Percentiles rank a stretch among this genome's conserved stretches.
Evolutionary conservation across 371 early-diverging fungal species (phyloP).

Genomic region (Mucor saturninus): DNA sequence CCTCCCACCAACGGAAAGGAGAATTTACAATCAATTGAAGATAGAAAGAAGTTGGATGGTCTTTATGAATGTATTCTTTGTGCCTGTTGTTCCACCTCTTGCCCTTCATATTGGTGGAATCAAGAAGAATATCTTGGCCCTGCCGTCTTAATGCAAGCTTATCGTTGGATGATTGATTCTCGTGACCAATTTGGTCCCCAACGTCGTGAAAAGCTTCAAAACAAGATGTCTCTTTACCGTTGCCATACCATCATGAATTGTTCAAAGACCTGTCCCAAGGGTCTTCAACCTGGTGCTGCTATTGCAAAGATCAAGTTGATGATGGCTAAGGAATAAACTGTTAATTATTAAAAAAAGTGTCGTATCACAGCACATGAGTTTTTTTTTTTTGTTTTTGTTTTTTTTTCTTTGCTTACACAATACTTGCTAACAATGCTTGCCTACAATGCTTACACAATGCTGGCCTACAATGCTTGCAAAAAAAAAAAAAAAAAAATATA

Average conservation of each 20-base stretch:
- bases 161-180: constrained; percentile 97
- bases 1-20: constrained; percentile 77
- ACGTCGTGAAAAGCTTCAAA: constrained; percentile 89
- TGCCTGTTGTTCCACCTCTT: constrained; percentile 96
- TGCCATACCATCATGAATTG: constrained; percentile 99
- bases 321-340: constrained; percentile 82
- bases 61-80: constrained; percentile 98
- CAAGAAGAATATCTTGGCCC: constrained; percentile 94
- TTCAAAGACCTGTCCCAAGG: constrained; percentile 96
- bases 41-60: constrained; percentile 96
- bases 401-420: no score
- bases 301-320: constrained; percentile 95
- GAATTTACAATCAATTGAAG: constrained; percentile 90
- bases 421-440: no score
- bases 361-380: no score
- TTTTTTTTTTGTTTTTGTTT: no score
- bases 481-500: background rate
- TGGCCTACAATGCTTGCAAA: no score
- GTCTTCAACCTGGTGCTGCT: constrained; percentile 94
- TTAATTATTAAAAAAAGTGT: background rate
- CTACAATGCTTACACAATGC: no score
- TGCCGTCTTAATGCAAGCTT: constrained; percentile 95
- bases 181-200: constrained; percentile 92
- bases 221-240: constrained; percentile 94
- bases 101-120: constrained; percentile 98